Evolutionary conservation across 106 monocot species (phyloP).

Genomic region (Dioscorea dumetorum): DNA sequence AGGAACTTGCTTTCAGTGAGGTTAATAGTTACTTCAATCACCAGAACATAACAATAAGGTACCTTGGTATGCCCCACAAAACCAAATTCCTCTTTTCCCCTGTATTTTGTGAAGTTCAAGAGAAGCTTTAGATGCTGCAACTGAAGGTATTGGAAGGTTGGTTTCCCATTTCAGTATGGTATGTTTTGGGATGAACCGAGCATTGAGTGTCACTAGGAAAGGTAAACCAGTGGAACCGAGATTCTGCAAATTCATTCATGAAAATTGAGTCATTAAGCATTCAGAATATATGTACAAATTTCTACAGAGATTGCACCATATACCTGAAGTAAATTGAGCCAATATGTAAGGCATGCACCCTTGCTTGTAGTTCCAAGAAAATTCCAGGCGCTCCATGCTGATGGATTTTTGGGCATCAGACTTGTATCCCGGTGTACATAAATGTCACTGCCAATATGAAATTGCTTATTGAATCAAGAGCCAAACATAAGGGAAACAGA

Average conservation of each 20-base stretch:
- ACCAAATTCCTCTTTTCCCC: slow-evolving; percentile 85
- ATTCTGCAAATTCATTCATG: slow-evolving; percentile 42
- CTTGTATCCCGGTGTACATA: slow-evolving; percentile 83
- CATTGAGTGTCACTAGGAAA: slow-evolving; percentile 84
- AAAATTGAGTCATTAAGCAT: neutral
- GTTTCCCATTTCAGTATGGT: slow-evolving; percentile 65
- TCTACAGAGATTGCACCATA: neutral
- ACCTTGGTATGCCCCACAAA: slow-evolving; percentile 95
- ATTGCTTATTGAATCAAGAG: no score
- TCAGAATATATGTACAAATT: neutral
- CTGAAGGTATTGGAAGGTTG: slow-evolving; percentile 84
- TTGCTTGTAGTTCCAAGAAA: slow-evolving; percentile 62
- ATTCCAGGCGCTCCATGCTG: slow-evolving; percentile 98
- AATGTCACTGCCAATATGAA: slow-evolving; percentile 48
- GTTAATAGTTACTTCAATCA: neutral
- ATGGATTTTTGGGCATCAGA: slow-evolving; percentile 74
- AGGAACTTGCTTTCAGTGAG: neutral
- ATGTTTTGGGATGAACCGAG: slow-evolving; percentile 42
- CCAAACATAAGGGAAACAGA: neutral
- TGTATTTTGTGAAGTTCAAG: slow-evolving; percentile 67
- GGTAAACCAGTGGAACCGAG: slow-evolving; percentile 33
- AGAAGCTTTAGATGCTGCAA: slow-evolving; percentile 84
- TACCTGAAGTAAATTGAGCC: slow-evolving; percentile 97
- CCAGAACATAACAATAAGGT: neutral
- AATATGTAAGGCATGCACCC: slow-evolving; percentile 81